A percentile compares a stretch with the other conserved stretches of the same genome.
Evolutionary conservation across 345 rosid species (phyloP).

Genomic region (Lepidium aucheri): DNA sequence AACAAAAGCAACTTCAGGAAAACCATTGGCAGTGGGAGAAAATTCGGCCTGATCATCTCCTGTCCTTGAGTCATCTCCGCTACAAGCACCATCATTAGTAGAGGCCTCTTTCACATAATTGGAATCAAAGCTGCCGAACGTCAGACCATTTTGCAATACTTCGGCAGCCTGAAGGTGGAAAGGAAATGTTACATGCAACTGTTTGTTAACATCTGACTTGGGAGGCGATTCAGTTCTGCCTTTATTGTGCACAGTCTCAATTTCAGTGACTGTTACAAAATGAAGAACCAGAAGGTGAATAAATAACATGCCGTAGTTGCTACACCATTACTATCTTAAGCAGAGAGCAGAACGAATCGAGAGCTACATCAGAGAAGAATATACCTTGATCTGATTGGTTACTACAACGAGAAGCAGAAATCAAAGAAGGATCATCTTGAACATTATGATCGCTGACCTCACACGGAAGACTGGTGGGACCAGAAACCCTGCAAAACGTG

Average conservation of each 20-base stretch:
- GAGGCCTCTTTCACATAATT: slow-evolving; percentile 27
- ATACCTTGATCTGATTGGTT: slow-evolving; percentile 37
- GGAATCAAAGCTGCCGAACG: slow-evolving; percentile 81
- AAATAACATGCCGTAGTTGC: background rate
- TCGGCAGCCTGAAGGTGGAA: slow-evolving; percentile 63
- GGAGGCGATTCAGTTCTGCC: slow-evolving; percentile 27
- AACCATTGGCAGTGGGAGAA: slow-evolving; percentile 21
- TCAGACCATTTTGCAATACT: slow-evolving; percentile 60
- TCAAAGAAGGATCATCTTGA: slow-evolving; percentile 25
- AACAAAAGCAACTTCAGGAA: slow-evolving; percentile 1
- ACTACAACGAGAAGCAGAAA: slow-evolving; percentile 19
- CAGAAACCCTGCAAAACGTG: slow-evolving; percentile 34
- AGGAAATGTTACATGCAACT: slow-evolving; percentile 71
- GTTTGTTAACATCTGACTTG: slow-evolving; percentile 31
- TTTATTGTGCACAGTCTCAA: slow-evolving; percentile 21
- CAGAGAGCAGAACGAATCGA: background rate
- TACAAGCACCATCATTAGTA: slow-evolving; percentile 23
- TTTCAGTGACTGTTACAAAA: slow-evolving; percentile 3
- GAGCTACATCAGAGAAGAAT: background rate
- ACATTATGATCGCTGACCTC: slow-evolving; percentile 23
- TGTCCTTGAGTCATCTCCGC: slow-evolving; percentile 28
- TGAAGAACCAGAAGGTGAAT: background rate
- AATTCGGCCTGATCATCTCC: slow-evolving; percentile 36
- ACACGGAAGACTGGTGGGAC: slow-evolving; percentile 31
- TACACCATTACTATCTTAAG: background rate